Evolutionary conservation across 2,329 filamentous ascomycete genomes (phyloP), one percentile per base, ranked within the genome.

Genomic region (Fusarium sp.): DNA sequence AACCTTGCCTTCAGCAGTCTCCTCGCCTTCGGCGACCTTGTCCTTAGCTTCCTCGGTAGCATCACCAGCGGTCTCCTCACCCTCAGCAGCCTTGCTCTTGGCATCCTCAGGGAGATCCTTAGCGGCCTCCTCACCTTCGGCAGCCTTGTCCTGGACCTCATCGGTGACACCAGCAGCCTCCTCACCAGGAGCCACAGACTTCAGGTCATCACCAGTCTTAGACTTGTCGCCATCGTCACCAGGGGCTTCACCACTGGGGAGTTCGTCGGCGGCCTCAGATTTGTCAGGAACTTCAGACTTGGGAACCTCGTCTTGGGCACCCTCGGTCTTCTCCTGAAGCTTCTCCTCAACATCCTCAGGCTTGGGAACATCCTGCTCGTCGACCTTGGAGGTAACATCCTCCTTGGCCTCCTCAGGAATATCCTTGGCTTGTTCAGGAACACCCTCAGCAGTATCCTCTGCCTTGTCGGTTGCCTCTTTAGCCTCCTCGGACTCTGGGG

Each of bases 171-270:
- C 65, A n/a, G 61, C 59, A 7, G 82, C 77, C 4, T 83, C 78
- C 49, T 73, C 68, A 11, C 70, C 72, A 0, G 70, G 73, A 41
- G 68, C 73, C 76, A 88, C 87, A 13, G 83, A 78, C 78, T 90
- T 90, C 81, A 73, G 33, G 29, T 64, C 62, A 13, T 75, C 70
- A 18, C 69, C 70, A 31, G 71, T 39, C 58, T 75, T 73, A 11
- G 67, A 74, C 60, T 74, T 68, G 25, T 57, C 64, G n/a, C 45
- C 63, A 2, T 66, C 70, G 5, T 71, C 67, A 17, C 42, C 57
- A 33, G 45, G 65, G 4, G 36, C 44, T 9, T 70, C 55, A 9
- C 45, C 33, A 4, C 45, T 52, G 13, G 61, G 46, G 17, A 56
- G 6, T 14, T 70, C 50, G 15, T 65, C 66, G 17, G 27, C 66